Evolutionary conservation across 2,329 filamentous ascomycete genomes (phyloP).

Genomic region (Pyrenochaeta sp.): DNA sequence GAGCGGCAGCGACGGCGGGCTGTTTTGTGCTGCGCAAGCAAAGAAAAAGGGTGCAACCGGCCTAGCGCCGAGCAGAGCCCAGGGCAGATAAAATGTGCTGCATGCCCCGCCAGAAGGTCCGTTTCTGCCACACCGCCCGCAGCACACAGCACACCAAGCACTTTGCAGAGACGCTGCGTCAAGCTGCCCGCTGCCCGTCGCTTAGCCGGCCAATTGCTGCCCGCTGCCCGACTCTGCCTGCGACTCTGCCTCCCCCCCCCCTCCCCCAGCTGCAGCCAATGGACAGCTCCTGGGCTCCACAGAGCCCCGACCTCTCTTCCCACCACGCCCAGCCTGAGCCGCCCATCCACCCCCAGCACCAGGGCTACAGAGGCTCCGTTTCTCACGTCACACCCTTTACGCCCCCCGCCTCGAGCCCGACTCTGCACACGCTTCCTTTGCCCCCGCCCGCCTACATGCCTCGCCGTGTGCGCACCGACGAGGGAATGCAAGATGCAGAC

Average conservation of each 20-base stretch:
- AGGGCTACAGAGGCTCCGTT: conserved; percentile 46
- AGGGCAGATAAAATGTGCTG: neutral
- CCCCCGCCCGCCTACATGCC: conserved; percentile 35
- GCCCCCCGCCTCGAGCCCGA: conserved; percentile 30
- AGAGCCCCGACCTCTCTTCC: conserved; percentile 58
- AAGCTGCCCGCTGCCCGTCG: conserved; percentile 27
- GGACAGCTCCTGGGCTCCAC: conserved; percentile 50
- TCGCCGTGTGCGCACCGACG: conserved; percentile 33
- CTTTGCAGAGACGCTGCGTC: conserved; percentile 3
- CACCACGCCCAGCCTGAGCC: conserved; percentile 53
- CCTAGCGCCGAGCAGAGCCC: conserved; percentile 11
- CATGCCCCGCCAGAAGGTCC: conserved; percentile 4
- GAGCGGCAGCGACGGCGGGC: conserved; percentile 4
- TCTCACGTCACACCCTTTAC: conserved; percentile 38
- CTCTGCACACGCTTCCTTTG: conserved; percentile 22
- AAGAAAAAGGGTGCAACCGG: conserved; percentile 1
- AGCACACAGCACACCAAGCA: conserved; percentile 1
- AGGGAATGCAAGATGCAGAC: conserved; percentile 47
- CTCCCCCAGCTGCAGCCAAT: conserved; percentile 31
- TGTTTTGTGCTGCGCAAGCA: conserved; percentile 3
- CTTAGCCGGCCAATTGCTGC: conserved; percentile 24
- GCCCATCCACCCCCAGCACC: conserved; percentile 48
- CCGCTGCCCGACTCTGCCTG: neutral
- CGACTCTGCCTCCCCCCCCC: neutral
- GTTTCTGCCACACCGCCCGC: conserved; percentile 7